These are phyloP conservation scores for Flaveria robusta DNA, from an alignment of 129 eudicot genomes.

Conservation along the genomic window DNA sequence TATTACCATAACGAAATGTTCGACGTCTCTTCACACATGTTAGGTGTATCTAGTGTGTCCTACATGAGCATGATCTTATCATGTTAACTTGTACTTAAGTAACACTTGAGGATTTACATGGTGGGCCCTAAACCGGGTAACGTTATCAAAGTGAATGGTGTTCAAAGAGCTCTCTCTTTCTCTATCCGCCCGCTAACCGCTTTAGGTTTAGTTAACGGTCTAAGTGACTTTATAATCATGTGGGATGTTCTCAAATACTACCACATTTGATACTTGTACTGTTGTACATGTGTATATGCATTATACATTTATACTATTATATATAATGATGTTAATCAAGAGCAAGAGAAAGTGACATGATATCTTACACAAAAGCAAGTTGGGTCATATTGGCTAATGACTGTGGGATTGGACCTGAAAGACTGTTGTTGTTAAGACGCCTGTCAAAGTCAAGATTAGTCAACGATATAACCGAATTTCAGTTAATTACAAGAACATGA, in stretches of 20 bases:
- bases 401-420: conserved; percentile 63
- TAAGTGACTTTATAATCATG: not conserved
- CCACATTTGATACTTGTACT: not conserved
- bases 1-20: not conserved
- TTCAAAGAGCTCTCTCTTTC: not conserved
- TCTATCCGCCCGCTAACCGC: too few species aligned
- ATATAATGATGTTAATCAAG: conserved; percentile 15
- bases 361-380: conserved; percentile 71
- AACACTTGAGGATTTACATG: conserved; percentile 6
- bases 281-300: not conserved
- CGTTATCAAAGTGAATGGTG: not conserved
- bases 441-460: conserved; percentile 38
- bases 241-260: not conserved
- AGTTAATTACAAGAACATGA: conserved; percentile 6
- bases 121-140: not conserved
- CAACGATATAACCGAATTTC: conserved; percentile 15
- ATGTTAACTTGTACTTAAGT: conserved; percentile 24
- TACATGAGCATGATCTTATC: conserved; percentile 30
- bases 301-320: not conserved
- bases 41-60: conserved; percentile 23
- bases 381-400: conserved; percentile 66
- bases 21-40: not conserved
- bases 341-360: conserved; percentile 13
- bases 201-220: conserved; percentile 11
- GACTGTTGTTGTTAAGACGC: conserved; percentile 89